A percentile compares a stretch with the other conserved stretches of the same genome.
Evolutionary conservation across 1,284 basidiomycete genomes (phyloP).

Genomic region (Coriolopsis trogii): DNA sequence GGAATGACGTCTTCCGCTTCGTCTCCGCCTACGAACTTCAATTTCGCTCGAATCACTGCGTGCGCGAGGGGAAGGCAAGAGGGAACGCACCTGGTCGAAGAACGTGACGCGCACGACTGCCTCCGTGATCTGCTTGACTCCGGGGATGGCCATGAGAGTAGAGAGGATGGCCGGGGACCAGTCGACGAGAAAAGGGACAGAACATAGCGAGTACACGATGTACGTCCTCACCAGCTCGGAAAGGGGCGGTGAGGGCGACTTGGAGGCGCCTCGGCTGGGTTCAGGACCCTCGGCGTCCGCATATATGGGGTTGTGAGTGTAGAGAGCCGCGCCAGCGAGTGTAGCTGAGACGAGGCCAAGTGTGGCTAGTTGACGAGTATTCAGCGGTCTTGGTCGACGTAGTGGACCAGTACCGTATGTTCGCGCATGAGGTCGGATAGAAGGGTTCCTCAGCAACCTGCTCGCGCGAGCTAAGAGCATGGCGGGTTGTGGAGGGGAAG

Average conservation of each 20-base stretch:
- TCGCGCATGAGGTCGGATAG: constrained; percentile 3
- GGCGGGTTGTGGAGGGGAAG: neutral
- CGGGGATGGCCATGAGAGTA: constrained; percentile 64
- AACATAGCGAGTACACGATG: constrained; percentile 81
- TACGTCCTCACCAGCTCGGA: constrained; percentile 69
- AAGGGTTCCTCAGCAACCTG: constrained; percentile 1
- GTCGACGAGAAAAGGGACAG: constrained; percentile 81
- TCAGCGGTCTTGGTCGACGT: neutral
- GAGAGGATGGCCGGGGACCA: constrained; percentile 72
- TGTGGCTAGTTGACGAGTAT: constrained; percentile 6
- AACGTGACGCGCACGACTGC: constrained; percentile 81
- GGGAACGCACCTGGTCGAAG: constrained; percentile 70
- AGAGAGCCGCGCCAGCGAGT: constrained; percentile 14
- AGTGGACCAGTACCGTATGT: constrained; percentile 5
- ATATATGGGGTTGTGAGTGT: constrained; percentile 13
- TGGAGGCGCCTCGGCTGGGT: neutral
- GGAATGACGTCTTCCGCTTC: constrained; percentile 72
- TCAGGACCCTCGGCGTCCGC: constrained; percentile 15
- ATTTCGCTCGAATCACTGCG: constrained; percentile 25
- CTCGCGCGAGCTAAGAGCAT: constrained; percentile 12
- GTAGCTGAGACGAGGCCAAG: constrained; percentile 16
- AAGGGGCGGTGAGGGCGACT: constrained; percentile 28
- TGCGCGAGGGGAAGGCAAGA: neutral
- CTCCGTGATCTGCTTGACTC: constrained; percentile 69
- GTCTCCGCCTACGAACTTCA: constrained; percentile 88